Evolutionary conservation across 352 stramenopile genomes (phyloP).

Genomic region (Pythium phragmiticola): DNA sequence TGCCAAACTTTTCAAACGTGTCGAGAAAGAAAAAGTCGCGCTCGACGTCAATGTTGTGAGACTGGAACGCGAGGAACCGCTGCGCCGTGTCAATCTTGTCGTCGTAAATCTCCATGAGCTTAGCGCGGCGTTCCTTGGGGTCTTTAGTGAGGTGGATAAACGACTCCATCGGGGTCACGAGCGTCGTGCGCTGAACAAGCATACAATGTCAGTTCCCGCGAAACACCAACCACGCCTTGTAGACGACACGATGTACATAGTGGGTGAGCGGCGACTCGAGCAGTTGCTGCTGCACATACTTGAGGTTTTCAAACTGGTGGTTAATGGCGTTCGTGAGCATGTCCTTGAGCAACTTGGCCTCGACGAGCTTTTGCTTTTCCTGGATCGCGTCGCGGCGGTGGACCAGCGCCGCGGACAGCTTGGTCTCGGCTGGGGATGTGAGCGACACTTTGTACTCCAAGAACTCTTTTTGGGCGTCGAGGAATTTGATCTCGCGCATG

Average conservation of each 20-base stretch:
- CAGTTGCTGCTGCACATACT: conserved; percentile 39
- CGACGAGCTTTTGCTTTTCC: conserved; percentile 35
- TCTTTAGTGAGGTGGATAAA: conserved; percentile 57
- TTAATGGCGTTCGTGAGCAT: conserved; percentile 36
- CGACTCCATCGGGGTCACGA: conserved; percentile 72
- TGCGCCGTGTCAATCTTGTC: conserved; percentile 43
- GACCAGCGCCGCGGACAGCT: conserved; percentile 10
- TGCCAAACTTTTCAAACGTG: conserved; percentile 64
- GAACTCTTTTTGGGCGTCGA: conserved; percentile 59
- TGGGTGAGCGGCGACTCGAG: conserved; percentile 48
- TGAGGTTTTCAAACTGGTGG: conserved; percentile 40
- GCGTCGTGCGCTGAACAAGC: conserved; percentile 38
- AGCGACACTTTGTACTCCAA: conserved; percentile 42
- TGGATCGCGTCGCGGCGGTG: conserved; percentile 17
- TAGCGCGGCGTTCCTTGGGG: conserved; percentile 32
- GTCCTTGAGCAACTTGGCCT: conserved; percentile 25
- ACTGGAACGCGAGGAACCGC: conserved; percentile 47
- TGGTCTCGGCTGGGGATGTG: neutral
- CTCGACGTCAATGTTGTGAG: conserved; percentile 48
- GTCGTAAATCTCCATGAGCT: conserved; percentile 42
- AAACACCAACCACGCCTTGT: no score
- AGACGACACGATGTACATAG: conserved; percentile 33
- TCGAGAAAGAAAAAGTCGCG: conserved; percentile 66
- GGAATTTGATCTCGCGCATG: conserved; percentile 43
- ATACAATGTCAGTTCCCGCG: no score